Percentiles rank a stretch among this genome's conserved stretches.
phyloP scores from a whole-genome alignment of 1,284 basidiomycete species.

The Irpex rosettiformis region DNA sequence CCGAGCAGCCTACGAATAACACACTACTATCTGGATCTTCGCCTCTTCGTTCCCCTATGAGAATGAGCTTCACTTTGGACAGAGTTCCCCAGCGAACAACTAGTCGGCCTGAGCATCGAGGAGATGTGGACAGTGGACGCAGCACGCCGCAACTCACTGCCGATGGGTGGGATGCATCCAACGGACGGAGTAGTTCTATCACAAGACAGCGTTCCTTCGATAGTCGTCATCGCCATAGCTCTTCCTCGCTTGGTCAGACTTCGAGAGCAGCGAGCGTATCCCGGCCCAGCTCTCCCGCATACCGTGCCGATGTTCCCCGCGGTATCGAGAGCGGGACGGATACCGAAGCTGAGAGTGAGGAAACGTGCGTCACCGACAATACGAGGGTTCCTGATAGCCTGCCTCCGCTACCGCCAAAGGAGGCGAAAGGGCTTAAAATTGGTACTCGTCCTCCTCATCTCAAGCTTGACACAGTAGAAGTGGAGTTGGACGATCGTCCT shows the following conservation, averaged over 20 bases:
- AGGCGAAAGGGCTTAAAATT: conserved; percentile 11
- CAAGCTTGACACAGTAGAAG: conserved; percentile 19
- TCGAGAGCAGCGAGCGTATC: conserved; percentile 25
- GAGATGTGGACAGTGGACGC: conserved; percentile 15
- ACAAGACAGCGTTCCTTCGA: conserved; percentile 24
- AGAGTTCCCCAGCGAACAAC: conserved; percentile 23
- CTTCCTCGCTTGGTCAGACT: conserved; percentile 19
- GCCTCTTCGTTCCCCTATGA: conserved; percentile 15
- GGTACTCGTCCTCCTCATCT: conserved; percentile 19
- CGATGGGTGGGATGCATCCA: conserved; percentile 19
- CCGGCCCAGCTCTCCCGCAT: conserved; percentile 55
- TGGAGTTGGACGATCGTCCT: conserved; percentile 21
- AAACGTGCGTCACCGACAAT: conserved; percentile 23
- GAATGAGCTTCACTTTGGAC: conserved; percentile 24
- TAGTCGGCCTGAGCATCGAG: conserved; percentile 21
- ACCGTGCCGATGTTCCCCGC: conserved; percentile 64
- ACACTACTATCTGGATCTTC: conserved; percentile 2
- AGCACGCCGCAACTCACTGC: conserved; percentile 12
- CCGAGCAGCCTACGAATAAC: conserved; percentile 15
- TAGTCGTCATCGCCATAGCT: conserved; percentile 20
- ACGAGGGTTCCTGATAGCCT: conserved; percentile 22
- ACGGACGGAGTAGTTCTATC: conserved; percentile 16
- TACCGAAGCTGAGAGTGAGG: conserved; percentile 50
- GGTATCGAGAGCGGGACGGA: conserved; percentile 73
- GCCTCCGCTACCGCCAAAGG: conserved; percentile 52